Base-by-base conservation (phyloP, 306 rosid species). In the Leucaena leucocephala region DNA sequence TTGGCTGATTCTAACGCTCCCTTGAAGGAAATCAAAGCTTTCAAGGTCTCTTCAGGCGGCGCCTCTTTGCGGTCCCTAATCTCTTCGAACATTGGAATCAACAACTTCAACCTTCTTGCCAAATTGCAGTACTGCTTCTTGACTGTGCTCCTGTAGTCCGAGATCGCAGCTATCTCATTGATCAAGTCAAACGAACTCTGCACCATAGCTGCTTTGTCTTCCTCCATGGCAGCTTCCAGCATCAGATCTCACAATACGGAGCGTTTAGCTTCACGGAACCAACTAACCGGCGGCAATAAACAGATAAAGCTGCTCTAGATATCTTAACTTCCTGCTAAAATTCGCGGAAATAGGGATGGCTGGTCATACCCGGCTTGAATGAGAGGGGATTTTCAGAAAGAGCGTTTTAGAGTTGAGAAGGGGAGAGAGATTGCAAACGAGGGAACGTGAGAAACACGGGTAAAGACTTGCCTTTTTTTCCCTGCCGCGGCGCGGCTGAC, bases 31-130 rank as follows among this genome's bases (percentile, higher is more conserved):
- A 83, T 38, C 70, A 95, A 58, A 65, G 98, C 94, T 62, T 89
- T 85, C 10, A 81, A 44, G 59, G 91, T 85, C 10, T 86, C 80
- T 36, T 75, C 72, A 8, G 96, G 82, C 3, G 91, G 44, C 15
- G 46, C 46, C 79, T 85, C 84, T 22, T 84, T 85, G 49, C 81
- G 78, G 69, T 96, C 98, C 75, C 94, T 80, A 82, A 95, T 91
- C 87, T 93, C 99, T 78, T 96, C 97, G 59, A 96, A 93, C 94
- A 96, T 84, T 66, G 99, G 99, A 6, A 82, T 91, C 78, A 96
- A 74, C 9, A 96, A 93, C 87, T 96, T 96, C 86, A 96, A 35
- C 85, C 99, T 84, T 80, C 99, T 80, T 2, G 96, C 91, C 79
- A 96, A 76, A 89, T 96, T 96, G 40, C 96, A 91, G 74, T 89